Percentiles rank a stretch among this genome's conserved stretches.
Conservation (phyloP, 306 rosid species). For the Clitoria ternatea region DNA sequence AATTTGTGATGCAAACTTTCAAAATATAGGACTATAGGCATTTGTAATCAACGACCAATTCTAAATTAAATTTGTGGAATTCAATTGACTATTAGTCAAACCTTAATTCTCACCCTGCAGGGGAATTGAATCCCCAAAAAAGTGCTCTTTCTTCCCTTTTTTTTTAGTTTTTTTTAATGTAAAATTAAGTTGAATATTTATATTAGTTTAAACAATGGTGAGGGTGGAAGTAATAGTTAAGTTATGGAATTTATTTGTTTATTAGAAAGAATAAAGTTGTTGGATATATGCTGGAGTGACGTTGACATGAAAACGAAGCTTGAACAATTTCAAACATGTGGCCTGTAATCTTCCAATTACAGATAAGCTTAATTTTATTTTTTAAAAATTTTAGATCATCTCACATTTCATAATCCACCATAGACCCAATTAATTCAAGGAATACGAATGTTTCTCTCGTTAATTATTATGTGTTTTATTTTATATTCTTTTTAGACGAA, state of each 20-base stretch:
- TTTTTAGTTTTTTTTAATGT: background rate
- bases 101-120: background rate
- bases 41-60: background rate
- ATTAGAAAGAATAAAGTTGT: conserved; percentile 12
- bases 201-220: background rate
- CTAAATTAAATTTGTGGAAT: background rate
- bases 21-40: too few relatives aligned
- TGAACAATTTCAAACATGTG: conserved; percentile 10
- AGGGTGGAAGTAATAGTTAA: background rate
- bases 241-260: background rate
- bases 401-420: background rate
- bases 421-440: too few relatives aligned
- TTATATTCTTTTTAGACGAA: too few relatives aligned
- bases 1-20: too few relatives aligned
- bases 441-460: too few relatives aligned
- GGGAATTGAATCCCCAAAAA: background rate
- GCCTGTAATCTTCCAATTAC: conserved; percentile 6
- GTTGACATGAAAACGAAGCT: conserved; percentile 29
- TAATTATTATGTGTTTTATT: too few relatives aligned
- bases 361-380: background rate
- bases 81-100: background rate
- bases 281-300: conserved; percentile 5
- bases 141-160: background rate
- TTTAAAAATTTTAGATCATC: background rate
- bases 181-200: background rate